Evolutionary conservation across 1,284 basidiomycete species (phyloP), one percentile per base, ranked within the genome.

Genomic region (Stygiomarasmius scandens): DNA sequence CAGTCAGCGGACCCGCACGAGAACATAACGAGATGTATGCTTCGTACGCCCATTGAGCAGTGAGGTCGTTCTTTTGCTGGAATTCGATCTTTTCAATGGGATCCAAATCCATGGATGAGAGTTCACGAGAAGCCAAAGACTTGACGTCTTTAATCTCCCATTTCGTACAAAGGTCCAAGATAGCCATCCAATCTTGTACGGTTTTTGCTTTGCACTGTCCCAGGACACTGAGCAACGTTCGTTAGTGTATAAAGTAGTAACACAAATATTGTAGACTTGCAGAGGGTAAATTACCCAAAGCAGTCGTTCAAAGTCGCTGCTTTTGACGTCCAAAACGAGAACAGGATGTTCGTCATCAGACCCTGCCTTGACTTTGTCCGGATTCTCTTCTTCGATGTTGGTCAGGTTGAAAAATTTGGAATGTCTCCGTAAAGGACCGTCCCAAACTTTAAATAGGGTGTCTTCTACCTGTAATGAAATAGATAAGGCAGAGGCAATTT

Each of bases 251-350:
- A n/a, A n/a, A n/a, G n/a, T n/a, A n/a, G n/a, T n/a, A n/a, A n/a
- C n/a, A n/a, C n/a, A n/a, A n/a, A n/a, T n/a, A n/a, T n/a, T n/a
- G n/a, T n/a, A n/a, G 60, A 71, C 84, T 63, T 63, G 87, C 85
- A 83, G 79, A 59, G 87, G 86, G 63, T 87, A 87, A 61, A 87
- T 86, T 0, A 87, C 77, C 77, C 84, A 85, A 2, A 86, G 73
- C 36, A 88, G 77, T 1, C 74, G 73, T 16, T 77, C 76, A 56
- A 87, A 84, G 22, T 84, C 81, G 19, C 77, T 71, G 2, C 77
- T 72, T 2, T 68, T 68, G 14, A 77, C 70, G 27, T 82, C 76
- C 4, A 85, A 69, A 2, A 64, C 54, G 9, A 59, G 38, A 27
- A 64, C 50, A 23, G 61, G 63, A 55, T 61, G 54, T 5, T 57